Conservation (phyloP, 1,284 basidiomycete genomes). For the Papiliotrema nemorosa region DNA sequence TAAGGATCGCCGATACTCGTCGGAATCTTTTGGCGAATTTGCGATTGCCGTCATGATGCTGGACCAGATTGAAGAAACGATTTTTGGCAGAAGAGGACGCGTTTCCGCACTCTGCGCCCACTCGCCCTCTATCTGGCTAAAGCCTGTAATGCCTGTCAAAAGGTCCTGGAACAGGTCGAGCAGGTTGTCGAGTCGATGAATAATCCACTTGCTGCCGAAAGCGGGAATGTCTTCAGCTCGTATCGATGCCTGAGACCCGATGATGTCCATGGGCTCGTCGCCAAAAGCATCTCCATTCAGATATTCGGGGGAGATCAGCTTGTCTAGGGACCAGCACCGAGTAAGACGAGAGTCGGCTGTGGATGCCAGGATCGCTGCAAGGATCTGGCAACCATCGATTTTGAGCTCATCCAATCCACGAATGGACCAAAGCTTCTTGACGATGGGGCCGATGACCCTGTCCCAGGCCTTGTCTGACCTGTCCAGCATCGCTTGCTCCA, state of each 20-base stretch:
- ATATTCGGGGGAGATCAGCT: conserved; percentile 27
- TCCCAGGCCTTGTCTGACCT: conserved; percentile 36
- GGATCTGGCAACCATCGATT: conserved; percentile 35
- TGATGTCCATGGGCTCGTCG: conserved; percentile 7
- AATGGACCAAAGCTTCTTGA: conserved; percentile 27
- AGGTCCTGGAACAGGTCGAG: conserved; percentile 33
- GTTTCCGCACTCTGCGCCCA: conserved; percentile 20
- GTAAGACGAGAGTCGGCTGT: not conserved
- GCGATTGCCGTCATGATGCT: conserved; percentile 34
- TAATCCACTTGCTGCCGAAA: conserved; percentile 37
- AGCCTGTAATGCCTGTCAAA: conserved; percentile 27
- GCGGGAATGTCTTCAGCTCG: conserved; percentile 30
- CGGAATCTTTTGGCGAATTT: conserved; percentile 1
- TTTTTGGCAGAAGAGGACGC: conserved; percentile 26
- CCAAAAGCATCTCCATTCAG: conserved; percentile 26
- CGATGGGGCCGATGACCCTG: conserved; percentile 32
- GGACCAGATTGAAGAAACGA: conserved; percentile 31
- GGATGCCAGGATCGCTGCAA: conserved; percentile 32
- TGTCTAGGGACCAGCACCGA: conserved; percentile 24
- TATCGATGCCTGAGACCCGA: conserved; percentile 23
- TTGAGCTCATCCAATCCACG: conserved; percentile 39
- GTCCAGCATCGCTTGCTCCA: conserved; percentile 23
- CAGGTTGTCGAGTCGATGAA: conserved; percentile 30
- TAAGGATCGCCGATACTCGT: conserved; percentile 13
- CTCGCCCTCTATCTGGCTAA: conserved; percentile 18